phyloP scores from a whole-genome alignment of 371 early-diverging fungal genomes.

The Smittium mucronatum region DNA sequence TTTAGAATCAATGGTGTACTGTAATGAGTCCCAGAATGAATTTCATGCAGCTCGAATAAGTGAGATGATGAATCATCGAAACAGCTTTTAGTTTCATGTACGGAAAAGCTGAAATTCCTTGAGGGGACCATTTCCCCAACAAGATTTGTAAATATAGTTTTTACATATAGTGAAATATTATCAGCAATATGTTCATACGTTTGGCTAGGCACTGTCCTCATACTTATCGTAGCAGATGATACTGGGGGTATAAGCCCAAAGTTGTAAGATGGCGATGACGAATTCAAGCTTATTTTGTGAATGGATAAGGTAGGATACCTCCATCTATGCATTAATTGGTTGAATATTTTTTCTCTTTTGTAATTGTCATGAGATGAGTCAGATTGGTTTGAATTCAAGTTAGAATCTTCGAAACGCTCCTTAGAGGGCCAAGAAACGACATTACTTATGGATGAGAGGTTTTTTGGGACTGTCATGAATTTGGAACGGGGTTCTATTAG shows the following conservation, averaged over 20 bases:
- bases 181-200: slow-evolving; percentile 43
- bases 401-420: too few species aligned
- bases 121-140: slow-evolving; percentile 35
- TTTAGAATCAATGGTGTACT: slow-evolving; percentile 12
- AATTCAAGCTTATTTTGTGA: slow-evolving; percentile 61
- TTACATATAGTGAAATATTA: slow-evolving; percentile 42
- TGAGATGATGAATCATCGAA: slow-evolving; percentile 12
- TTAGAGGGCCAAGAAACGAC: too few species aligned
- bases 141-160: slow-evolving; percentile 37
- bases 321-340: slow-evolving; percentile 61
- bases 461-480: too few species aligned
- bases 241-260: slow-evolving; percentile 56
- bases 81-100: not conserved
- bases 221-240: slow-evolving; percentile 57
- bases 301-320: slow-evolving; percentile 64
- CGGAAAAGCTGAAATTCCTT: not conserved
- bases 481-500: not conserved
- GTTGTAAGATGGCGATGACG: slow-evolving; percentile 42
- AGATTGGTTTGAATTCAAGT: not conserved
- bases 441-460: too few species aligned
- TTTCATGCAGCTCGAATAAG: not conserved
- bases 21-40: not conserved
- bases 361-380: not conserved
- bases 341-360: slow-evolving; percentile 14
- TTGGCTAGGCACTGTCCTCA: slow-evolving; percentile 75